A percentile compares a stretch with the other conserved stretches of the same genome.
phyloP scores from a whole-genome alignment of 2,329 filamentous ascomycete genomes.

The Aspergillus sojae region DNA sequence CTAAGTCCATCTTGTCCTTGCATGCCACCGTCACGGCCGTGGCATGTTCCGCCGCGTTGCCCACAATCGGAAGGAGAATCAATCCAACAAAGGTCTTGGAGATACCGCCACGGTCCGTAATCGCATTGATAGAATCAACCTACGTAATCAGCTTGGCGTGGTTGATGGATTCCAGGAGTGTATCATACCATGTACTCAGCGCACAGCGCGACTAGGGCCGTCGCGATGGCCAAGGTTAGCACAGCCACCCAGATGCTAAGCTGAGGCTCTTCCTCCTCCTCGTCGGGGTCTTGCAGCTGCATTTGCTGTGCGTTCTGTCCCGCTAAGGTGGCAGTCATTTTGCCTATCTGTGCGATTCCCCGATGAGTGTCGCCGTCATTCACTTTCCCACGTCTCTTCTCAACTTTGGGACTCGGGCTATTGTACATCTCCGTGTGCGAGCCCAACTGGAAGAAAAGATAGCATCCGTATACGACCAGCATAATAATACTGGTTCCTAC shows the following conservation, averaged over 20 bases:
- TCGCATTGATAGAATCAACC: constrained; percentile 58
- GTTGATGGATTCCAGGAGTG: too few relatives aligned
- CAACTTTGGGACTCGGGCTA: constrained; percentile 75
- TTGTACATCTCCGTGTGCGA: constrained; percentile 82
- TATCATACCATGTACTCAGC: constrained; percentile 61
- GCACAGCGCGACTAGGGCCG: constrained; percentile 78
- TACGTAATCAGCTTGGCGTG: constrained; percentile 9
- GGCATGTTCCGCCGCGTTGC: constrained; percentile 68
- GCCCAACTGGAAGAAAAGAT: constrained; percentile 88
- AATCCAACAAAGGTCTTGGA: constrained; percentile 65
- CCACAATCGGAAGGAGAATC: constrained; percentile 67
- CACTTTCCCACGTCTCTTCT: constrained; percentile 55
- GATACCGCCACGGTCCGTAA: constrained; percentile 52
- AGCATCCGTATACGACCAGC: constrained; percentile 78
- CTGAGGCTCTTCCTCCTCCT: constrained; percentile 74
- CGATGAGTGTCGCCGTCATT: constrained; percentile 53
- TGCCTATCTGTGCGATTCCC: constrained; percentile 57
- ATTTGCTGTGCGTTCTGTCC: constrained; percentile 54
- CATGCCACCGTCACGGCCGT: constrained; percentile 64
- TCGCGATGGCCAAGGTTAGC: constrained; percentile 70
- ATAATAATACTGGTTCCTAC: constrained; percentile 70
- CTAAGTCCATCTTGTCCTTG: constrained; percentile 71
- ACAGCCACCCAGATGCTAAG: constrained; percentile 74
- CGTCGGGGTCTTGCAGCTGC: constrained; percentile 60
- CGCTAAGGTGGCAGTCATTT: constrained; percentile 53